A percentile compares a stretch with the other conserved stretches of the same genome.
phyloP scores from a whole-genome alignment of 352 stramenopile species.

The Pythium periplocum region DNA sequence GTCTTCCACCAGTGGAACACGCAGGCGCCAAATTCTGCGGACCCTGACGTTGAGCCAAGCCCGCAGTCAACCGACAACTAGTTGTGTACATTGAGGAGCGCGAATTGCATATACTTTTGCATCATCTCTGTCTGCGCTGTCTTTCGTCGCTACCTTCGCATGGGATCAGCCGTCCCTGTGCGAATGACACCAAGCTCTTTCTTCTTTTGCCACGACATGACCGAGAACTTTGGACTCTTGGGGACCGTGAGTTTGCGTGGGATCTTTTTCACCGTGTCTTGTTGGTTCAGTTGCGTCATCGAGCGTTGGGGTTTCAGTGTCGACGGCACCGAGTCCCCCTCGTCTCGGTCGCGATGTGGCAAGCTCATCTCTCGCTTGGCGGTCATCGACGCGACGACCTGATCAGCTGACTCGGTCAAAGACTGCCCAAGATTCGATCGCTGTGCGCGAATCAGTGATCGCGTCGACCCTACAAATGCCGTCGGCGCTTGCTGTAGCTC shows the following conservation, averaged over 20 bases:
- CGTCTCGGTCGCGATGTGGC: constrained; percentile 8
- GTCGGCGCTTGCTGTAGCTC: constrained; percentile 4
- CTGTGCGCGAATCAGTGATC: constrained; percentile 62
- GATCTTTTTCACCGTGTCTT: constrained; percentile 15
- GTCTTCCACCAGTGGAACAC: constrained; percentile 61
- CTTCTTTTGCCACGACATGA: constrained; percentile 87
- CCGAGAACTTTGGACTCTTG: constrained; percentile 76
- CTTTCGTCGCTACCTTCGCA: too few relatives aligned
- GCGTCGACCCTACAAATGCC: constrained; percentile 54
- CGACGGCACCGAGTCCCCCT: constrained; percentile 5
- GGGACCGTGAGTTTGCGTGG: constrained; percentile 52
- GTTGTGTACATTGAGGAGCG: too few relatives aligned
- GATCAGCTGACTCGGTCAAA: constrained; percentile 42
- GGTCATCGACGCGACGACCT: constrained; percentile 35
- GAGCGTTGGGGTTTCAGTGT: constrained; percentile 36
- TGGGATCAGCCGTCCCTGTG: too few relatives aligned
- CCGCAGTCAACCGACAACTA: too few relatives aligned
- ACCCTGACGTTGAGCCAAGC: too few relatives aligned
- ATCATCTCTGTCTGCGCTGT: too few relatives aligned
- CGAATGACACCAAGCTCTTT: constrained; percentile 5
- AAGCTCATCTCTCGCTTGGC: background rate
- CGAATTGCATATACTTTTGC: too few relatives aligned
- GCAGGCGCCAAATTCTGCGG: background rate
- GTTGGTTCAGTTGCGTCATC: constrained; percentile 24
- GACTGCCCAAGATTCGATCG: constrained; percentile 36